Evolutionary conservation across 352 stramenopile species (phyloP).

Genomic region (Phytopythium montanum): DNA sequence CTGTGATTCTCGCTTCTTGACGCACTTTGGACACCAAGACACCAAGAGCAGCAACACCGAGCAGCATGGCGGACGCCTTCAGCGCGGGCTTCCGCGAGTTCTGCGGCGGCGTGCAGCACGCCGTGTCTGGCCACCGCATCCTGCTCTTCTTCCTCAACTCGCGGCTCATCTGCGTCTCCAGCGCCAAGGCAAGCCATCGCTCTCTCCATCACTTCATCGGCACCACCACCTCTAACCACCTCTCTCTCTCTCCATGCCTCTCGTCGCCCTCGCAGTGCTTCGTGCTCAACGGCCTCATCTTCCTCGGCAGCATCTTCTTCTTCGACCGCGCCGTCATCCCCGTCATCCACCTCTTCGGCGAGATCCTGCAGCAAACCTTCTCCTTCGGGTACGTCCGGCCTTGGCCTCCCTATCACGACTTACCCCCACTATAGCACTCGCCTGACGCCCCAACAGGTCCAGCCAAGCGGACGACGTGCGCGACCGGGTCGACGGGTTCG

Average conservation of each 20-base stretch:
- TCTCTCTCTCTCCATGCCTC: background rate
- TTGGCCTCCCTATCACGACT: too few relatives aligned
- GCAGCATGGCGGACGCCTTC: conserved; percentile 38
- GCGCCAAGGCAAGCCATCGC: conserved; percentile 58
- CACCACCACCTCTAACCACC: background rate
- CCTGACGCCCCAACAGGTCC: too few relatives aligned
- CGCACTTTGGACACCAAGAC: background rate
- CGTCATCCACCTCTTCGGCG: conserved; percentile 85
- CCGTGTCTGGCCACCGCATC: conserved; percentile 83
- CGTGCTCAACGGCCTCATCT: conserved; percentile 88
- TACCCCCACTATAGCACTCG: too few relatives aligned
- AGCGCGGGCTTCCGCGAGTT: conserved; percentile 76
- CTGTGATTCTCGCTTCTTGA: background rate
- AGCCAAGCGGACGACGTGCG: conserved; percentile 67
- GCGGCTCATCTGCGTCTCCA: conserved; percentile 79
- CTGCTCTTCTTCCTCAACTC: conserved; percentile 85
- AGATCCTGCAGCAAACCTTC: conserved; percentile 72
- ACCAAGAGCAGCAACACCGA: background rate
- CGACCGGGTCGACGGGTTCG: conserved; percentile 75
- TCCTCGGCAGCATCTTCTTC: conserved; percentile 89
- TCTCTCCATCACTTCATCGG: background rate
- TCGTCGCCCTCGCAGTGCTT: conserved; percentile 45
- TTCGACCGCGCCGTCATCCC: conserved; percentile 82
- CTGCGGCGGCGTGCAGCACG: conserved; percentile 83
- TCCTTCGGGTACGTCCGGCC: conserved; percentile 39